phyloP scores from a whole-genome alignment of 768 basidiomycete species.

The Cubamyces sp. region DNA sequence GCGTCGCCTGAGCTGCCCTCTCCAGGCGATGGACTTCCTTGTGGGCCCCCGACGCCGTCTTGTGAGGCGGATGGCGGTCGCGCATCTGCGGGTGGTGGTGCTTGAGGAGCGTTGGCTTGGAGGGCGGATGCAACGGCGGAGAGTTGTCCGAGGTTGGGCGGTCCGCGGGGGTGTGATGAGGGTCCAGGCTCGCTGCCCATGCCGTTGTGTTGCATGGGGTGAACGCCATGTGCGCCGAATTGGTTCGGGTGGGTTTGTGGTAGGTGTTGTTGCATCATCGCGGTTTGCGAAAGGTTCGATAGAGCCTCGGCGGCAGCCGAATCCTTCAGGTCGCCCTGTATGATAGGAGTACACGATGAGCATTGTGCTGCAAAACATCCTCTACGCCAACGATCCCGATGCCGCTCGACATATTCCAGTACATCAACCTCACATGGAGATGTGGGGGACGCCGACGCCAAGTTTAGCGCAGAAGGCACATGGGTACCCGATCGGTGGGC shows the following conservation, averaged over 20 bases:
- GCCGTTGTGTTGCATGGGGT: slow-evolving; percentile 14
- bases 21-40: slow-evolving; percentile 11
- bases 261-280: slow-evolving; percentile 31
- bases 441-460: slow-evolving; percentile 1
- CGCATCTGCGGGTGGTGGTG: slow-evolving; percentile 5
- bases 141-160: slow-evolving; percentile 33
- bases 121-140: slow-evolving; percentile 26
- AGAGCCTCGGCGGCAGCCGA: slow-evolving; percentile 61
- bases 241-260: slow-evolving; percentile 23
- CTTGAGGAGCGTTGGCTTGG: slow-evolving; percentile 14
- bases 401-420: not conserved
- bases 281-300: slow-evolving; percentile 54
- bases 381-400: not conserved
- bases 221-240: slow-evolving; percentile 26
- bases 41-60: slow-evolving; percentile 7
- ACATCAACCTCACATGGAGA: not conserved
- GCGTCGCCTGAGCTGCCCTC: slow-evolving; percentile 21
- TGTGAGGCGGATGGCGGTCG: slow-evolving; percentile 8
- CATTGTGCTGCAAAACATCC: not conserved
- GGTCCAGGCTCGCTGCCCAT: slow-evolving; percentile 34
- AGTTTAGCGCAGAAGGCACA: slow-evolving; percentile 9
- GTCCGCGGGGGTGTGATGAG: slow-evolving; percentile 36
- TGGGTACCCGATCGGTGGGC: not conserved
- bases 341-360: not conserved
- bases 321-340: slow-evolving; percentile 56